Conservation (phyloP, 768 basidiomycete species). For the Termitomyces sp. region DNA sequence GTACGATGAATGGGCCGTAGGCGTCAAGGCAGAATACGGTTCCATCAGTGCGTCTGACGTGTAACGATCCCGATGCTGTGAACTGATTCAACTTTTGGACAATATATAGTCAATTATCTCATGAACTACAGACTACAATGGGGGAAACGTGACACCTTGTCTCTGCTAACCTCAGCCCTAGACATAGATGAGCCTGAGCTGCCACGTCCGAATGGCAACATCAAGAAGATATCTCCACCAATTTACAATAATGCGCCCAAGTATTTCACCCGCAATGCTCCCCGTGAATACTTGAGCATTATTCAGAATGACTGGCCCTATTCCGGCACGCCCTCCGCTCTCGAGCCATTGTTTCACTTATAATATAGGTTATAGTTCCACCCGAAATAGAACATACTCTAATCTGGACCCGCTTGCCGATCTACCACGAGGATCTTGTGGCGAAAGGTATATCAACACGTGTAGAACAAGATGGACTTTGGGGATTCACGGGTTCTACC, state of each 20-base stretch:
- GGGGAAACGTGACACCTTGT: constrained; percentile 64
- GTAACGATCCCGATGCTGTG: background rate
- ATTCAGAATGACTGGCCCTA: constrained; percentile 89
- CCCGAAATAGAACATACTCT: constrained; percentile 67
- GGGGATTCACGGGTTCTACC: constrained; percentile 69
- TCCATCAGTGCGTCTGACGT: constrained; percentile 47
- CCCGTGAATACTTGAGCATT: constrained; percentile 56
- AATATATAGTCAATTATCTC: constrained; percentile 61
- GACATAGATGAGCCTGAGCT: constrained; percentile 21
- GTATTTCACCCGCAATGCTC: constrained; percentile 65
- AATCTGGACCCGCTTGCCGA: constrained; percentile 73
- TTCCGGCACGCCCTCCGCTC: constrained; percentile 45
- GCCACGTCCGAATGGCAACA: background rate
- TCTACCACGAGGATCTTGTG: constrained; percentile 58
- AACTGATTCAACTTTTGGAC: background rate
- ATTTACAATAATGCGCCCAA: constrained; percentile 34
- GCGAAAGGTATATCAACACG: constrained; percentile 47
- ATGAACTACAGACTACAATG: constrained; percentile 65
- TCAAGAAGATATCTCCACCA: constrained; percentile 18
- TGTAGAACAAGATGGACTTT: constrained; percentile 71
- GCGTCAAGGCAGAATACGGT: constrained; percentile 56
- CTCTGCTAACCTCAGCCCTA: constrained; percentile 54
- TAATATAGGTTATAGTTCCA: constrained; percentile 48
- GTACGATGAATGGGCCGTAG: constrained; percentile 56
- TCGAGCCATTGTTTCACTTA: constrained; percentile 19